A percentile compares a stretch with the other conserved stretches of the same genome.
Conservation (phyloP, 116 monocot genomes). For the Thalassia testudinum region DNA sequence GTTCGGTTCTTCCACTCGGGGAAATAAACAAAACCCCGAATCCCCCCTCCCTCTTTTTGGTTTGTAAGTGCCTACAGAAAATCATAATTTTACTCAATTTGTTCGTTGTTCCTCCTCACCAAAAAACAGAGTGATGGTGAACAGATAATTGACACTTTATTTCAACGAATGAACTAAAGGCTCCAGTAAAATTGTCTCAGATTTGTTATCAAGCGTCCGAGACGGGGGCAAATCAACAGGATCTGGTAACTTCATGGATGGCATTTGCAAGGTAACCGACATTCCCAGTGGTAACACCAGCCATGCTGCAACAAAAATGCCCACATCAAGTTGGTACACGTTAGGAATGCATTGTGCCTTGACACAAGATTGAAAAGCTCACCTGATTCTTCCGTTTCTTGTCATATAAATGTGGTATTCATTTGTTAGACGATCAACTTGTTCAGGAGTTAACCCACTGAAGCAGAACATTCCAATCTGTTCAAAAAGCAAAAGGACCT, state of each 20-base stretch:
- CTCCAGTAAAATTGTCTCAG: too few species aligned
- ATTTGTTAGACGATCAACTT: conserved; percentile 79
- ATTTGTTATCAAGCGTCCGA: too few species aligned
- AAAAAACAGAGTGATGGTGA: too few species aligned
- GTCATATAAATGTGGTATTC: conserved; percentile 98
- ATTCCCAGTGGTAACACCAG: conserved; percentile 87
- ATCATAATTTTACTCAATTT: too few species aligned
- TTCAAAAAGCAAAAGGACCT: background rate
- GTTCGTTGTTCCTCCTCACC: too few species aligned
- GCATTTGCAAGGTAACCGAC: conserved; percentile 77
- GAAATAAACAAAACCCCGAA: too few species aligned
- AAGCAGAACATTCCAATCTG: conserved; percentile 99
- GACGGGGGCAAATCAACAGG: background rate
- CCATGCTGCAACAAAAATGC: conserved; percentile 43
- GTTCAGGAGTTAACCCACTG: conserved; percentile 91
- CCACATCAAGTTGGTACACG: too few species aligned
- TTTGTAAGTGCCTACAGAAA: too few species aligned
- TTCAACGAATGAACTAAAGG: too few species aligned
- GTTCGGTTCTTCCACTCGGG: too few species aligned
- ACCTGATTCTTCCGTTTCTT: conserved; percentile 96
- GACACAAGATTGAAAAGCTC: background rate
- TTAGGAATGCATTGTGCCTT: background rate
- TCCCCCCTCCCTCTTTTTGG: too few species aligned
- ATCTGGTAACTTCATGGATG: conserved; percentile 81
- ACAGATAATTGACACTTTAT: too few species aligned